Base-by-base conservation (phyloP, 352 stramenopile genomes). In the Globisporangium paroecandrum region DNA sequence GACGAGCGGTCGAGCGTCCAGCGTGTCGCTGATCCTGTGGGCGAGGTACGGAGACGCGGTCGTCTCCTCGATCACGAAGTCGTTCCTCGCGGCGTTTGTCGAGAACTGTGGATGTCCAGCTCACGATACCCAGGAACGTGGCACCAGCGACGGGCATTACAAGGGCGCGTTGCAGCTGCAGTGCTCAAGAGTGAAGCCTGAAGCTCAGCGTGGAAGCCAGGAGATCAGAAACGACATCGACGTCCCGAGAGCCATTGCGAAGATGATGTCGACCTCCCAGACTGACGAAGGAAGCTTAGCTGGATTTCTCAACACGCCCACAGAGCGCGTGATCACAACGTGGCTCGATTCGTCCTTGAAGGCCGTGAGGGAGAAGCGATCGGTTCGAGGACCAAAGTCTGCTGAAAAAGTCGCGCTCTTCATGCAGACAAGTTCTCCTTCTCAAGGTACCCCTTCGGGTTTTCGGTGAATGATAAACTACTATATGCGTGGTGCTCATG, bases 11-110 rank as follows among this genome's bases (percentile, higher is more conserved):
- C 24, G 51, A 34, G 51, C 51, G 25, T 58, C 51, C 24, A 58
- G 53, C 13, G 18, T 59, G 24, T 41, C 54, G 27, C 27, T 59
- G 54, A 59, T 59, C 25, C 54, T 59, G 15, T 59, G 34, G 13
- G 54, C 27, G 54, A 20, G 27, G 13, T 41, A 59, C 54, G 54
- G 54, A 7, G 54, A 25, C 15, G 54, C 54, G 27, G 29, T 59
- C 54, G 29, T 59, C 27, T 38, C 29, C 25, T 13, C 25, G 15
- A 20, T 59, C 25, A 32, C 54, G 15, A 32, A 41, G 0, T 20
- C 54, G 25, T 59, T 59, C 27, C 25, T 59, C 25, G 15, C 54
- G 12, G 54, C 54, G 54, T 59, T 58, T 22, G 12, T 15, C 2
- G 24, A 58, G 4, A 58, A 58, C 25, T 58, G 53, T 25, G 53